These are phyloP conservation scores for Syzygium grande DNA, from an alignment of 345 rosid species.

Conservation along the genomic window DNA sequence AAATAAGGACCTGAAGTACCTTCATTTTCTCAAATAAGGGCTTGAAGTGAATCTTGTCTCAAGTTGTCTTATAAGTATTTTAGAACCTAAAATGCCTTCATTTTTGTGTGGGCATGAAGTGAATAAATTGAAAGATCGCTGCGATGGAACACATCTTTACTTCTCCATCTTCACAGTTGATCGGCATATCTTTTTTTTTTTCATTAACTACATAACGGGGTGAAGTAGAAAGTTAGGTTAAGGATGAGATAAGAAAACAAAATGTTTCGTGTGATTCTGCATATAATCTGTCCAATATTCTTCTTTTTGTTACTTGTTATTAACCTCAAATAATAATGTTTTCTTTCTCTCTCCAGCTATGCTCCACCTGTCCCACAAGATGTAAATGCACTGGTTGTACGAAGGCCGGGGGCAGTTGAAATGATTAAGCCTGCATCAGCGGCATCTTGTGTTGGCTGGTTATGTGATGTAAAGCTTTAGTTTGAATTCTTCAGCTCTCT, in stretches of 20 bases:
- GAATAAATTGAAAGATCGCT: background rate
- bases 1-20: no score
- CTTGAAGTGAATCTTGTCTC: no score
- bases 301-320: background rate
- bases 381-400: constrained; percentile 8
- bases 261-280: background rate
- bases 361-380: constrained; percentile 8
- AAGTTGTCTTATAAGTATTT: no score
- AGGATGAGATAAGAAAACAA: background rate
- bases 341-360: background rate
- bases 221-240: background rate
- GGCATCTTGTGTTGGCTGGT: background rate
- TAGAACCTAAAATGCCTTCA: no score
- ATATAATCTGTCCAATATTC: background rate
- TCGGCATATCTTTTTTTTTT: background rate
- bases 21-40: no score
- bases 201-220: background rate
- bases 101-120: no score
- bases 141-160: background rate
- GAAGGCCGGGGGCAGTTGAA: constrained; percentile 28
- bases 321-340: background rate
- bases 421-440: constrained; percentile 9
- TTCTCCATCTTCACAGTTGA: background rate
- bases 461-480: background rate
- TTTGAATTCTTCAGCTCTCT: background rate